Conservation (phyloP, 257 asterid species). For the Nicotiana obtusifolia region DNA sequence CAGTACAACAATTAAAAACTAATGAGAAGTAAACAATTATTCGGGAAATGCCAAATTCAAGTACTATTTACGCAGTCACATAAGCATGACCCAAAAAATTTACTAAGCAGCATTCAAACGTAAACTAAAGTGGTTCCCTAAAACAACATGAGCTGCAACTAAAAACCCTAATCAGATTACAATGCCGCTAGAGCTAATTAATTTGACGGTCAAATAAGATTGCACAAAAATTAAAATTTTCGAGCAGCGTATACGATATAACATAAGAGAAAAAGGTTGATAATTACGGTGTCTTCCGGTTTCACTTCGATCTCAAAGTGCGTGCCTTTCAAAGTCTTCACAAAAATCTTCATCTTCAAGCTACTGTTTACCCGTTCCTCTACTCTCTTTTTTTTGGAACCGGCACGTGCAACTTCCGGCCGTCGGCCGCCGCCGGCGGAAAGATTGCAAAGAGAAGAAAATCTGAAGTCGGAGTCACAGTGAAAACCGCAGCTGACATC, state of each 20-base stretch:
- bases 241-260: not conserved
- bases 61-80: not conserved
- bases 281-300: conserved; percentile 57
- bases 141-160: not conserved
- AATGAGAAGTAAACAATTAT: not conserved
- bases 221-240: not conserved
- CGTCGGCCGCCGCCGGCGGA: conserved; percentile 26
- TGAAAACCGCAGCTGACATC: conserved; percentile 9
- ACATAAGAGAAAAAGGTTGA: not conserved
- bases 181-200: conserved; percentile 5
- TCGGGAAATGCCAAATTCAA: not conserved
- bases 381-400: not conserved
- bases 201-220: not conserved
- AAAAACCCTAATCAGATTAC: conserved; percentile 38
- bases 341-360: conserved; percentile 59
- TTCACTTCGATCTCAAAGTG: conserved; percentile 81
- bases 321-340: conserved; percentile 77
- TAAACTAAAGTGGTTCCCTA: not conserved
- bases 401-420: conserved; percentile 32
- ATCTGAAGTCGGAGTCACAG: conserved; percentile 18
- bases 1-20: not conserved
- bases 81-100: not conserved
- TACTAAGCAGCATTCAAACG: not conserved
- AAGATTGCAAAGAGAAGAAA: not conserved
- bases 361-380: not conserved